A percentile compares a stretch with the other conserved stretches of the same genome.
These are phyloP conservation scores for Neoboletus magnificus DNA, from an alignment of 768 basidiomycete species.

Conservation along the genomic window DNA sequence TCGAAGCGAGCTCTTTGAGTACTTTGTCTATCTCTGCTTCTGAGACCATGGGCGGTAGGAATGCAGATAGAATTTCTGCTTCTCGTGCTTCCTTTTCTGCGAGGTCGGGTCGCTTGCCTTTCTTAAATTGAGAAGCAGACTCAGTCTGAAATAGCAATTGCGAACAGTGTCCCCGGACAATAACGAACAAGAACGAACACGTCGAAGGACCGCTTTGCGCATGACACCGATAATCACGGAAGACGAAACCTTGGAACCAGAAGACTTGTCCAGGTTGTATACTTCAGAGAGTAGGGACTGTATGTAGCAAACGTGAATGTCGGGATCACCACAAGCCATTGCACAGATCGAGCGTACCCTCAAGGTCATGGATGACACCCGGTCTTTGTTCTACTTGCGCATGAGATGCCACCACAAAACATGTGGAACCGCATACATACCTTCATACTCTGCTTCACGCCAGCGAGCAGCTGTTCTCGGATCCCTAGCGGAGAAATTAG, in stretches of 20 bases:
- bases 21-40: slow-evolving; percentile 50
- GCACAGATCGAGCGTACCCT: slow-evolving; percentile 40
- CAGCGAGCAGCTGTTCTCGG: slow-evolving; percentile 47
- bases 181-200: slow-evolving; percentile 43
- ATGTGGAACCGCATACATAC: slow-evolving; percentile 33
- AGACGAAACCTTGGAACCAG: slow-evolving; percentile 42
- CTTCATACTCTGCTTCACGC: slow-evolving; percentile 69
- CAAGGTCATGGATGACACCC: slow-evolving; percentile 52
- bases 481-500: slow-evolving; percentile 39
- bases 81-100: slow-evolving; percentile 60
- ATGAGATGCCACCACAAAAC: neutral
- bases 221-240: slow-evolving; percentile 51
- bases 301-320: neutral
- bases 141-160: slow-evolving; percentile 44
- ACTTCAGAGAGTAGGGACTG: slow-evolving; percentile 71
- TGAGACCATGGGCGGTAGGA: slow-evolving; percentile 61
- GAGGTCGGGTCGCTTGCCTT: slow-evolving; percentile 61
- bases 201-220: slow-evolving; percentile 53
- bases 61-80: slow-evolving; percentile 49
- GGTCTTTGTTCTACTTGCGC: slow-evolving; percentile 49
- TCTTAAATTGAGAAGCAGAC: slow-evolving; percentile 51
- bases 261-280: slow-evolving; percentile 60
- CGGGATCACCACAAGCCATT: neutral
- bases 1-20: slow-evolving; percentile 42
- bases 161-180: slow-evolving; percentile 5